These are phyloP conservation scores for Suhomyces emberorum DNA, from an alignment of 805 yeast genomes.

Conservation along the genomic window DNA sequence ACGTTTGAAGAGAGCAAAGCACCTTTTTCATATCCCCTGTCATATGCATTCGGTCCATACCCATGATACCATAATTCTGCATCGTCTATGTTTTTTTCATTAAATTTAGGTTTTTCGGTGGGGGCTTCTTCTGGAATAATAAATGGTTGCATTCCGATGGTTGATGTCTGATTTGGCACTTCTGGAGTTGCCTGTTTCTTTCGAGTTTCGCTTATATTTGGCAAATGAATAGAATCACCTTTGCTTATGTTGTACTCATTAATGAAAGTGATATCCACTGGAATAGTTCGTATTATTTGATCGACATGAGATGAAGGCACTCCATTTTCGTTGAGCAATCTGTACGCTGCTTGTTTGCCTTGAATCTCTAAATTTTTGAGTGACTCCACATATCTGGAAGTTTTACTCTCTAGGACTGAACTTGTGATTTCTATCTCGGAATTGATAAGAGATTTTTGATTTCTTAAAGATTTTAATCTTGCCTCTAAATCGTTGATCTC, in stretches of 20 bases:
- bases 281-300: slow-evolving; percentile 13
- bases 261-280: slow-evolving; percentile 30
- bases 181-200: too few species aligned
- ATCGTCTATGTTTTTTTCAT: slow-evolving; percentile 4
- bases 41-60: slow-evolving; percentile 29
- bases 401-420: slow-evolving; percentile 48
- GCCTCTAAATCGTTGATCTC: slow-evolving; percentile 40
- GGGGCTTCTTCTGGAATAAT: slow-evolving; percentile 10
- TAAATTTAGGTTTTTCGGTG: not conserved
- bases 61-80: slow-evolving; percentile 14
- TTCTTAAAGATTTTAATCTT: slow-evolving; percentile 28
- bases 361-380: slow-evolving; percentile 35
- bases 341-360: slow-evolving; percentile 34
- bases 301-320: slow-evolving; percentile 11
- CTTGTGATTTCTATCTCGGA: slow-evolving; percentile 44
- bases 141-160: slow-evolving; percentile 21
- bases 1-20: slow-evolving; percentile 22
- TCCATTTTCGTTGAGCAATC: slow-evolving; percentile 25
- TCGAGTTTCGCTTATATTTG: not conserved
- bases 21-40: slow-evolving; percentile 35
- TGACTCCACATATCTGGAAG: slow-evolving; percentile 42
- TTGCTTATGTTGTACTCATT: slow-evolving; percentile 6
- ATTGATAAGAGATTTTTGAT: slow-evolving; percentile 30
- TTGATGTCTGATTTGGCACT: too few species aligned
- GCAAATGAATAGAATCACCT: not conserved